Evolutionary conservation across 2,329 filamentous ascomycete species (phyloP).

Genomic region (Parastagonospora nodorum): DNA sequence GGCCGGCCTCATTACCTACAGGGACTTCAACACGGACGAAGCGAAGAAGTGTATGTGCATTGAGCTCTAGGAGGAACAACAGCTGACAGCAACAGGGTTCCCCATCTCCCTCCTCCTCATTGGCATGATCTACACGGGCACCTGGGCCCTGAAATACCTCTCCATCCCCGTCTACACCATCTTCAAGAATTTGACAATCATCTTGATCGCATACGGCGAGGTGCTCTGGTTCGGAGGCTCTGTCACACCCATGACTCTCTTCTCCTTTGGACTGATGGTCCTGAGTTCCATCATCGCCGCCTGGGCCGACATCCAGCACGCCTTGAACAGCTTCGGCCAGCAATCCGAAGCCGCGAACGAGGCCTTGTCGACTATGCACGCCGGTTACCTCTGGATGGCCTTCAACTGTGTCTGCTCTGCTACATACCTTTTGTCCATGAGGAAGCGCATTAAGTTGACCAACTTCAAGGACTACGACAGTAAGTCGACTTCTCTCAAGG

Average conservation of each 20-base stretch:
- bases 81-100: slow-evolving; percentile 69
- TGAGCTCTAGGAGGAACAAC: neutral
- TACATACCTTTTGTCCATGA: slow-evolving; percentile 87
- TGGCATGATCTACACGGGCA: slow-evolving; percentile 98
- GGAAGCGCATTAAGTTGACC: slow-evolving; percentile 98
- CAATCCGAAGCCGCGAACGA: slow-evolving; percentile 65
- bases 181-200: slow-evolving; percentile 99
- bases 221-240: slow-evolving; percentile 97
- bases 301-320: slow-evolving; percentile 95
- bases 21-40: slow-evolving; percentile 84
- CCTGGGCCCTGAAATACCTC: slow-evolving; percentile 93
- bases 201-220: slow-evolving; percentile 97
- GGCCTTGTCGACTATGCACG: slow-evolving; percentile 86
- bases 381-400: slow-evolving; percentile 97
- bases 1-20: slow-evolving; percentile 78
- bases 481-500: slow-evolving; percentile 56
- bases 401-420: slow-evolving; percentile 96
- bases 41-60: slow-evolving; percentile 81
- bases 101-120: slow-evolving; percentile 94
- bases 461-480: slow-evolving; percentile 99
- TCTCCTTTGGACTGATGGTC: slow-evolving; percentile 97
- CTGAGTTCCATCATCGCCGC: slow-evolving; percentile 91
- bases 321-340: slow-evolving; percentile 66
- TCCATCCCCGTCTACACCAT: slow-evolving; percentile 99
- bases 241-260: slow-evolving; percentile 82